Evolutionary conservation across 352 stramenopile genomes (phyloP), one percentile per base, ranked within the genome.

Genomic region (Globisporangium barbulae): DNA sequence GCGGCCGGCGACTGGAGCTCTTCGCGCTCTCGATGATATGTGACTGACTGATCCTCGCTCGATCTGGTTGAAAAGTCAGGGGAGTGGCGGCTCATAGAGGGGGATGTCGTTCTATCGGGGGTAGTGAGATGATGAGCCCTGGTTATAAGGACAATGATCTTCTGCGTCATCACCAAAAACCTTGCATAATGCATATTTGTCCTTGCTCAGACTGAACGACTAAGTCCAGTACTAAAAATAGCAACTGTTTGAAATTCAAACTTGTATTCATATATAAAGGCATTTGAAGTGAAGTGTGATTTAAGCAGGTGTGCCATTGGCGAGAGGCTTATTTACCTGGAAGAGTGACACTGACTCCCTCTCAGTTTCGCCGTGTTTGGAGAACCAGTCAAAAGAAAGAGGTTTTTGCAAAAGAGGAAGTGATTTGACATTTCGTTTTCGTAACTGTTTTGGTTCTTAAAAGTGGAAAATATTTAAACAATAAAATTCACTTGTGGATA

Each of bases 291-390:
- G 17, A 5, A 5, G 15, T 28, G 8, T 7, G 13, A 28, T 1
- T 2, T 17, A 56, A 28, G 15, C 7, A 56, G 49, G 28, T 1
- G 28, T 21, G 10, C 19, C 7, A 21, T 56, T 12, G 2, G 8
- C 7, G 2, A 19, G 13, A 42, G 50, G 30, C 50, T 56, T 39
- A 56, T 56, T 56, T 56, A 42, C 50, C 42, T 3, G 7, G 13
- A 21, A 42, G 41, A 56, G 28, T 56, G 50, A 30, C 50, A 8
- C 19, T 28, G 28, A 30, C n/a, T 41, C 17, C 5, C 12, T 19
- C 28, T 42, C 28, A 39, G 50, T 56, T 56, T 56, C 50, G 50
- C 50, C 50, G 28, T 56, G 50, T 56, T 56, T 56, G 8, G 50
- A 35, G 30, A 33, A 28, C 30, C 50, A 56, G 28, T 55, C 49